These are phyloP conservation scores for Ophiosphaerella narmari DNA, from an alignment of 2,329 filamentous ascomycete species.

Conservation along the genomic window DNA sequence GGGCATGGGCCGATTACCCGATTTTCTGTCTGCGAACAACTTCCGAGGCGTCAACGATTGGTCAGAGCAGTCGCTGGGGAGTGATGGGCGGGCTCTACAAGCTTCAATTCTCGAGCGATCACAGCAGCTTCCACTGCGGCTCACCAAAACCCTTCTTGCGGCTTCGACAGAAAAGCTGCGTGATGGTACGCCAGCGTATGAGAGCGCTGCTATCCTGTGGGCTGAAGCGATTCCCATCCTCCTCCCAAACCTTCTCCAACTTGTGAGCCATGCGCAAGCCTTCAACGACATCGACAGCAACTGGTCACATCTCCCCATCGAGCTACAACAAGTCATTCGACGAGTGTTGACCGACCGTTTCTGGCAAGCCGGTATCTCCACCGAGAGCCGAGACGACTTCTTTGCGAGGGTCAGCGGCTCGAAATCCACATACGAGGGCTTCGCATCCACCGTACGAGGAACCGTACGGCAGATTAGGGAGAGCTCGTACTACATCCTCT, in stretches of 20 bases:
- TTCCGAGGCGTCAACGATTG: conserved; percentile 82
- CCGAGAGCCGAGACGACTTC: conserved; percentile 94
- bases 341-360: conserved; percentile 91
- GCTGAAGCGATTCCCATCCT: conserved; percentile 79
- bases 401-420: conserved; percentile 90
- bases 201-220: conserved; percentile 82
- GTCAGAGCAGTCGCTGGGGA: conserved; percentile 76
- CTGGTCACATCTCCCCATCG: conserved; percentile 76
- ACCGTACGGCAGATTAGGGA: conserved; percentile 89
- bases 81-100: conserved; percentile 79
- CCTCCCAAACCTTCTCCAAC: conserved; percentile 82
- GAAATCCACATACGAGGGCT: conserved; percentile 86
- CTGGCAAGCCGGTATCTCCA: conserved; percentile 97
- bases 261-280: conserved; percentile 86
- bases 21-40: conserved; percentile 73
- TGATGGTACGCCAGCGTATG: conserved; percentile 72
- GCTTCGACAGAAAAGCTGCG: conserved; percentile 90
- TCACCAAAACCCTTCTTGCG: conserved; percentile 89
- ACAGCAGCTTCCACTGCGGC: conserved; percentile 76
- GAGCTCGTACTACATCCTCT: conserved; percentile 91
- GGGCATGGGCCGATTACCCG: conserved; percentile 77
- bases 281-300: conserved; percentile 80
- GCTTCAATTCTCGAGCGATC: conserved; percentile 76
- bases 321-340: conserved; percentile 77
- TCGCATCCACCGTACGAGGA: conserved; percentile 90